phyloP scores from a whole-genome alignment of 116 monocot species.

The Thalassia testudinum region DNA sequence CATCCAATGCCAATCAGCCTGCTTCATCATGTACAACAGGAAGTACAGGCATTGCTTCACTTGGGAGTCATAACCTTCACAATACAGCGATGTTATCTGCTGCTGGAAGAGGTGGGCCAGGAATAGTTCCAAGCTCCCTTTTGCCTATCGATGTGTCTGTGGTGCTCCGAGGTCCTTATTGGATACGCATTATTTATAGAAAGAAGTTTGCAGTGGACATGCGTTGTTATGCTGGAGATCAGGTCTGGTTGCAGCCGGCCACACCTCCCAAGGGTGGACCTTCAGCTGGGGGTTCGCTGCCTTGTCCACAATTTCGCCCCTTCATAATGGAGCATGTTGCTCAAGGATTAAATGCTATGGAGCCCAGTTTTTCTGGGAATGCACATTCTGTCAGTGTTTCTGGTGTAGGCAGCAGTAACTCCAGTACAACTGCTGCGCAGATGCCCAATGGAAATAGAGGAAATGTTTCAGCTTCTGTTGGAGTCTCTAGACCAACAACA shows the following conservation, averaged over 20 bases:
- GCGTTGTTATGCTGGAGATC: conserved; percentile 99
- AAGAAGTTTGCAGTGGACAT: conserved; percentile 96
- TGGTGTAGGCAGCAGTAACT: conserved; percentile 18
- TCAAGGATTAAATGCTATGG: conserved; percentile 89
- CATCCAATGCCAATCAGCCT: conserved; percentile 28
- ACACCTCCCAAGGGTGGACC: conserved; percentile 95
- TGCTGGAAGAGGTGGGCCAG: conserved; percentile 77
- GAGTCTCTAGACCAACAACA: conserved; percentile 32
- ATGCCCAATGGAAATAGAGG: conserved; percentile 27
- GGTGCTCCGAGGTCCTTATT: conserved; percentile 89
- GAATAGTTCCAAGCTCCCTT: conserved; percentile 91
- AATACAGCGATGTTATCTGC: conserved; percentile 56
- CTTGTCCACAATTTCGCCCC: conserved; percentile 95
- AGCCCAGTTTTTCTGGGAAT: conserved; percentile 44
- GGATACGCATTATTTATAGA: conserved; percentile 95
- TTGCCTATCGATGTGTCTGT: conserved; percentile 96
- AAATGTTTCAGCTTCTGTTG: conserved; percentile 14
- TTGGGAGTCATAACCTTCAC: conserved; percentile 47
- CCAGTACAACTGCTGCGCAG: conserved; percentile 15
- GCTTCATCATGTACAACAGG: conserved; percentile 23
- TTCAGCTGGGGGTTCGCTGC: conserved; percentile 77
- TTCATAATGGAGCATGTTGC: conserved; percentile 99
- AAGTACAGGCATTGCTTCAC: conserved; percentile 17
- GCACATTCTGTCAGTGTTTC: conserved; percentile 25
- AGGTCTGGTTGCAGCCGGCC: conserved; percentile 97